Evolutionary conservation across 176 grass and related monocot genomes (phyloP).

Genomic region (Rhynchospora breviuscula): DNA sequence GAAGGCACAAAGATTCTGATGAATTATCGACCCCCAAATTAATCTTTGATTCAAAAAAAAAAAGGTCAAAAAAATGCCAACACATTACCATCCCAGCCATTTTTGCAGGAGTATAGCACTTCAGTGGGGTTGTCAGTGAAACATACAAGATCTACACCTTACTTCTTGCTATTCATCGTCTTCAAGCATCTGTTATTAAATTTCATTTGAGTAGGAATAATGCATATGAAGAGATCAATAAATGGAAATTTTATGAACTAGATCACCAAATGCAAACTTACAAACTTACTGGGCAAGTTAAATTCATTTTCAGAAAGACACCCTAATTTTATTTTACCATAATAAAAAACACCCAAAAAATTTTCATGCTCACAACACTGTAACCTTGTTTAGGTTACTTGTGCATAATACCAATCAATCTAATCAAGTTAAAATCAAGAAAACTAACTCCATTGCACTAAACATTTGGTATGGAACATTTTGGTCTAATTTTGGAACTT

Average conservation of each 20-base stretch:
- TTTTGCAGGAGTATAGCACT: conserved; percentile 96
- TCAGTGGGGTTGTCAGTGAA: conserved; percentile 82
- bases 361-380: too few species aligned
- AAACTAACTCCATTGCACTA: too few species aligned
- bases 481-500: too few species aligned
- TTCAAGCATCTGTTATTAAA: conserved; percentile 74
- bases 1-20: conserved; percentile 87
- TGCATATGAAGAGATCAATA: conserved; percentile 9
- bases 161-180: conserved; percentile 99
- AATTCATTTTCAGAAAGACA: not conserved
- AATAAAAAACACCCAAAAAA: not conserved
- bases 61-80: not conserved
- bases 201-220: not conserved
- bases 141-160: conserved; percentile 85
- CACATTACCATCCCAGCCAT: conserved; percentile 94
- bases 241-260: conserved; percentile 9
- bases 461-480: too few species aligned
- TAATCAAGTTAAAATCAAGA: too few species aligned
- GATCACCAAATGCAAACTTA: conserved; percentile 4
- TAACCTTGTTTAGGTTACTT: too few species aligned
- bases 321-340: not conserved
- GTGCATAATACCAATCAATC: too few species aligned
- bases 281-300: not conserved
- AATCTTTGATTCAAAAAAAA: conserved; percentile 19
- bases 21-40: conserved; percentile 14